These are phyloP conservation scores for Penicillium flavigenum DNA, from an alignment of 495 filamentous ascomycete species.

Conservation along the genomic window DNA sequence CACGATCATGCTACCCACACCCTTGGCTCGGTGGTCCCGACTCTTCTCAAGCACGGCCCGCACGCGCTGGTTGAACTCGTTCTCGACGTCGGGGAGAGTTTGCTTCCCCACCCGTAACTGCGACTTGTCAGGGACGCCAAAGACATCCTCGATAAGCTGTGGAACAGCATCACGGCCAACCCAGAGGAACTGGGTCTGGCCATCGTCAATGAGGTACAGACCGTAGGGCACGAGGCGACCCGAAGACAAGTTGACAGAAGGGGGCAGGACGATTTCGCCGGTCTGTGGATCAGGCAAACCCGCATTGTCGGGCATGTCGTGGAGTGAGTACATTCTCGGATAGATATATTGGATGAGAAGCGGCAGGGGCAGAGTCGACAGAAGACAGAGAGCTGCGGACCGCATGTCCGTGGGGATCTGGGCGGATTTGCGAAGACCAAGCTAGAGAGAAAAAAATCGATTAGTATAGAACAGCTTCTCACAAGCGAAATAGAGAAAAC, in stretches of 20 bases:
- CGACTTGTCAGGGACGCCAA: constrained; percentile 74
- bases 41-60: constrained; percentile 90
- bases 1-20: constrained; percentile 85
- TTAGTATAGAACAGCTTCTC: constrained; percentile 10
- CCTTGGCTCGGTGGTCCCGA: constrained; percentile 76
- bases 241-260: constrained; percentile 81
- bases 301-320: constrained; percentile 96
- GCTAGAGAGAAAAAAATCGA: constrained; percentile 43
- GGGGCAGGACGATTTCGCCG: constrained; percentile 84
- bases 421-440: constrained; percentile 89
- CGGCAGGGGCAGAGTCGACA: constrained; percentile 88
- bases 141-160: constrained; percentile 84
- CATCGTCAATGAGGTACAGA: constrained; percentile 96
- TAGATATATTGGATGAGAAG: constrained; percentile 97
- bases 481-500: constrained; percentile 22
- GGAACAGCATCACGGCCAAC: constrained; percentile 90
- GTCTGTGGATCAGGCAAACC: constrained; percentile 81
- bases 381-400: constrained; percentile 85
- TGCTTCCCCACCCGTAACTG: constrained; percentile 90
- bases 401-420: constrained; percentile 96
- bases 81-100: constrained; percentile 79
- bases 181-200: constrained; percentile 97
- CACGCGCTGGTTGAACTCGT: constrained; percentile 93
- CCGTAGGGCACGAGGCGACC: constrained; percentile 86
- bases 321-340: constrained; percentile 86